Percentiles rank a stretch among this genome's conserved stretches.
Evolutionary conservation across 2,329 filamentous ascomycete species (phyloP).

Genomic region (Camptophora hylomeconis): DNA sequence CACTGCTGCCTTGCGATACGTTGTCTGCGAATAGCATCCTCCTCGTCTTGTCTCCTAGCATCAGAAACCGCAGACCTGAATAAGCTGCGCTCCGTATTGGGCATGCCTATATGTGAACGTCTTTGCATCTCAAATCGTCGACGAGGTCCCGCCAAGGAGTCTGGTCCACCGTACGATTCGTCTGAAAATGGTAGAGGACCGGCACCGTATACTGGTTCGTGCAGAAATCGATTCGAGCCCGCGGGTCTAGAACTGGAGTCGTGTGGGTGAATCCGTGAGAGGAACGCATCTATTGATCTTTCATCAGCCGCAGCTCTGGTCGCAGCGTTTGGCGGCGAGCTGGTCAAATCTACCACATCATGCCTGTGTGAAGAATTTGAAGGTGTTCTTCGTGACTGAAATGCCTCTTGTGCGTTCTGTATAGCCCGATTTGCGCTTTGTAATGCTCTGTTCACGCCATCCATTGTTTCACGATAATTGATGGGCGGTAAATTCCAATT

Average conservation of each 20-base stretch:
- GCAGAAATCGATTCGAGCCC: conserved; percentile 7
- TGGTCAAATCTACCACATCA: conserved; percentile 11
- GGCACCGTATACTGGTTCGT: conserved; percentile 13
- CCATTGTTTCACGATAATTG: conserved; percentile 8
- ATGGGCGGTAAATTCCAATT: conserved; percentile 6
- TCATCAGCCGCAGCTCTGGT: too few species aligned
- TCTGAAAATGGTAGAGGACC: conserved; percentile 1
- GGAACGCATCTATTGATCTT: conserved; percentile 12
- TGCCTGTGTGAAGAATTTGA: conserved; percentile 2
- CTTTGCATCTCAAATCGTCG: too few species aligned
- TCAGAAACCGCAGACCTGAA: conserved; percentile 4
- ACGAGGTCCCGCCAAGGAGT: conserved; percentile 4
- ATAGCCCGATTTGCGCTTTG: conserved; percentile 14
- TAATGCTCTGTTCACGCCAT: conserved; percentile 7
- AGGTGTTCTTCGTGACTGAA: conserved; percentile 8
- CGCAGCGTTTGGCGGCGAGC: conserved; percentile 6
- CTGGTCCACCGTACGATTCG: conserved; percentile 1
- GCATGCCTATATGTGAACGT: too few species aligned
- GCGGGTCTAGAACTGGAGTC: conserved; percentile 6
- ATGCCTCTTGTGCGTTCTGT: conserved; percentile 14
- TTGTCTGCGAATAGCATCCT: conserved; percentile 2
- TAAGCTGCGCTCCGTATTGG: conserved; percentile 1
- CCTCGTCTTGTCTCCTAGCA: conserved; percentile 3
- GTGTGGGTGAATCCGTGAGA: conserved; percentile 15
- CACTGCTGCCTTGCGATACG: conserved; percentile 1